Percentiles rank a stretch among this genome's conserved stretches.
Conservation (phyloP, 495 filamentous ascomycete species). For the Trichoderma asperelloides region DNA sequence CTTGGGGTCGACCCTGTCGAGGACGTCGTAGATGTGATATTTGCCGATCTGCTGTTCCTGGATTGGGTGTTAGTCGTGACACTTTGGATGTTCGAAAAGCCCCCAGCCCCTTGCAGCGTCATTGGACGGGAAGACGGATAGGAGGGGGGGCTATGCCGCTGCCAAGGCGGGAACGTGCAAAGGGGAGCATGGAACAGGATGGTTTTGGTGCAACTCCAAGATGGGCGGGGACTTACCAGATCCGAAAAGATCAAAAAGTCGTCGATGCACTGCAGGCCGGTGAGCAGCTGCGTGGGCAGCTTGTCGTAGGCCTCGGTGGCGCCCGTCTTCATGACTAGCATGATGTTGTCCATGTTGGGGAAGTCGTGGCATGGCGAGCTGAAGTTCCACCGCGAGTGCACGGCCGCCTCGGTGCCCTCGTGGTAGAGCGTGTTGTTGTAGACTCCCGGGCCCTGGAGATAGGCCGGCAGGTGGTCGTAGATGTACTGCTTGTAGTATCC, state of each 20-base stretch:
- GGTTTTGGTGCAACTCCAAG: background rate
- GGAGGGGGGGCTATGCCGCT: background rate
- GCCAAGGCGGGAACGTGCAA: background rate
- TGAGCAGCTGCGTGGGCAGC: slow-evolving; percentile 47
- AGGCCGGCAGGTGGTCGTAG: slow-evolving; percentile 9
- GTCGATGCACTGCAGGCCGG: slow-evolving; percentile 39
- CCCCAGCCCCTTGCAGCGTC: background rate
- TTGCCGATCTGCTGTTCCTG: slow-evolving; percentile 38
- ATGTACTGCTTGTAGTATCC: slow-evolving; percentile 7
- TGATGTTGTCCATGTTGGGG: slow-evolving; percentile 29
- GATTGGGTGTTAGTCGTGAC: background rate
- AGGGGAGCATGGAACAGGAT: no score
- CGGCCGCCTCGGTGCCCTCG: slow-evolving; percentile 4
- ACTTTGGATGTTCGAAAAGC: background rate
- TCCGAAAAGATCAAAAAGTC: slow-evolving; percentile 53
- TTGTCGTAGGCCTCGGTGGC: slow-evolving; percentile 43
- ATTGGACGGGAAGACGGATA: background rate
- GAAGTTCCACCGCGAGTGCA: background rate
- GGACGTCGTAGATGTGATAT: slow-evolving; percentile 42
- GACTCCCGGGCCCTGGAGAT: background rate
- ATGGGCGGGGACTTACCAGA: slow-evolving; percentile 16
- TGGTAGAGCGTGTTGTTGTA: slow-evolving; percentile 8
- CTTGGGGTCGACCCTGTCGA: slow-evolving; percentile 33
- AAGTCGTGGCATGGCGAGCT: slow-evolving; percentile 24
- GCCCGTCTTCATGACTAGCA: slow-evolving; percentile 49